Evolutionary conservation across 352 stramenopile species (phyloP).

Genomic region (Phytophthora pluvialis): DNA sequence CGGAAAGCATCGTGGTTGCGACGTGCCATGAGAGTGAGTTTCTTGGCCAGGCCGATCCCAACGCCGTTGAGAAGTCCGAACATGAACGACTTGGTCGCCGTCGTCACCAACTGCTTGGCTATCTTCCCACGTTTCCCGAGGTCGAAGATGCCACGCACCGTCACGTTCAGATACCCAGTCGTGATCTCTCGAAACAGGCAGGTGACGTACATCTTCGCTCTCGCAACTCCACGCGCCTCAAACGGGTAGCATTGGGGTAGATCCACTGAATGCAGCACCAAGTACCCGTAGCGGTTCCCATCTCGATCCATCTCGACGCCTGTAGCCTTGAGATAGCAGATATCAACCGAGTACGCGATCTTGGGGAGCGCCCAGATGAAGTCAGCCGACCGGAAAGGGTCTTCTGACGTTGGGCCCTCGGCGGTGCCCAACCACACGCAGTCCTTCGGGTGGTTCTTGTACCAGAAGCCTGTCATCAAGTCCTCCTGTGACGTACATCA

Average conservation of each 20-base stretch:
- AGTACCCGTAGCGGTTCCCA: constrained; percentile 48
- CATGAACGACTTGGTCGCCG: constrained; percentile 42
- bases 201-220: constrained; percentile 40
- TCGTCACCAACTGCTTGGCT: constrained; percentile 27
- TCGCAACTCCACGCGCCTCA: constrained; percentile 24
- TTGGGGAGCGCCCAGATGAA: constrained; percentile 52
- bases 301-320: constrained; percentile 37
- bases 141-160: constrained; percentile 48
- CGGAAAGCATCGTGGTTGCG: constrained; percentile 3
- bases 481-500: constrained; percentile 56
- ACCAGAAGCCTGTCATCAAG: constrained; percentile 47
- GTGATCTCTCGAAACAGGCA: constrained; percentile 44
- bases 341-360: constrained; percentile 43
- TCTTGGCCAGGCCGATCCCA: constrained; percentile 52
- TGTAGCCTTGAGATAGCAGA: constrained; percentile 48
- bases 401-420: constrained; percentile 33
- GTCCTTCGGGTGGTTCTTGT: constrained; percentile 41
- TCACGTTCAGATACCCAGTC: constrained; percentile 41
- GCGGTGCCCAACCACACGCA: constrained; percentile 48
- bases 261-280: constrained; percentile 49
- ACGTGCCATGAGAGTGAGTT: constrained; percentile 50
- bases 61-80: constrained; percentile 42
- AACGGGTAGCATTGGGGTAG: constrained; percentile 45
- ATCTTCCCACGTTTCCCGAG: constrained; percentile 31
- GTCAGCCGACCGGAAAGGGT: constrained; percentile 51